phyloP scores from a whole-genome alignment of 192 early-diverging fungal genomes.

The Oehlia diaphana region DNA sequence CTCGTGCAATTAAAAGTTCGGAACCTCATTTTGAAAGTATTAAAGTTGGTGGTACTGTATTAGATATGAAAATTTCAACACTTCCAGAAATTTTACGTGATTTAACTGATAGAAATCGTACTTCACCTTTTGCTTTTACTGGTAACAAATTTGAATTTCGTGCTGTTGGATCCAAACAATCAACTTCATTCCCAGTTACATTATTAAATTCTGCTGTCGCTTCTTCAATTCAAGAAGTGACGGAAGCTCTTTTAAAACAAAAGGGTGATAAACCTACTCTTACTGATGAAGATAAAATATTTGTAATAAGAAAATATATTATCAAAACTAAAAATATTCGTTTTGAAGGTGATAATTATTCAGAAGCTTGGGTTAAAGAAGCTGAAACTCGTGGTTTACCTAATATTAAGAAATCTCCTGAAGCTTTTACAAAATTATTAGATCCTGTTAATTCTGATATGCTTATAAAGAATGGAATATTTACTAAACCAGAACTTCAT shows the following conservation, averaged over 20 bases:
- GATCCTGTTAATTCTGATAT: conserved; percentile 68
- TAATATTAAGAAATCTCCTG: conserved; percentile 91
- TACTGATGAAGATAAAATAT: conserved; percentile 85
- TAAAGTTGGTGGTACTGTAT: conserved; percentile 90
- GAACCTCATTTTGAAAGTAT: conserved; percentile 90
- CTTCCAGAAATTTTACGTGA: conserved; percentile 93
- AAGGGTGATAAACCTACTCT: conserved; percentile 80
- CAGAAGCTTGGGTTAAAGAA: conserved; percentile 89
- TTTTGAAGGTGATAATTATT: conserved; percentile 99
- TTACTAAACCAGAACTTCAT: conserved; percentile 82
- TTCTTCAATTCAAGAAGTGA: conserved; percentile 73
- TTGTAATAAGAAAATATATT: conserved; percentile 86
- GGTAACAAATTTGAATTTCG: conserved; percentile 99
- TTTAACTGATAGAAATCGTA: conserved; percentile 99
- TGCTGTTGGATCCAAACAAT: conserved; percentile 98
- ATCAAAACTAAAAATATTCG: conserved; percentile 78
- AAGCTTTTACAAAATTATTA: conserved; percentile 85
- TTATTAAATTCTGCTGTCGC: conserved; percentile 93
- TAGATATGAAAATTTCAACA: conserved; percentile 93
- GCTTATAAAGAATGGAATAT: conserved; percentile 80
- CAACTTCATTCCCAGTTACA: conserved; percentile 93
- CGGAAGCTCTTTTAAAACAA: conserved; percentile 71
- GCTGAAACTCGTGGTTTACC: conserved; percentile 93
- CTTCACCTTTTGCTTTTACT: conserved; percentile 98
- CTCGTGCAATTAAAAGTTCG: conserved; percentile 82